Evolutionary conservation across 2,329 filamentous ascomycete species (phyloP), one percentile per base, ranked within the genome.

Genomic region (Fusarium falciforme): DNA sequence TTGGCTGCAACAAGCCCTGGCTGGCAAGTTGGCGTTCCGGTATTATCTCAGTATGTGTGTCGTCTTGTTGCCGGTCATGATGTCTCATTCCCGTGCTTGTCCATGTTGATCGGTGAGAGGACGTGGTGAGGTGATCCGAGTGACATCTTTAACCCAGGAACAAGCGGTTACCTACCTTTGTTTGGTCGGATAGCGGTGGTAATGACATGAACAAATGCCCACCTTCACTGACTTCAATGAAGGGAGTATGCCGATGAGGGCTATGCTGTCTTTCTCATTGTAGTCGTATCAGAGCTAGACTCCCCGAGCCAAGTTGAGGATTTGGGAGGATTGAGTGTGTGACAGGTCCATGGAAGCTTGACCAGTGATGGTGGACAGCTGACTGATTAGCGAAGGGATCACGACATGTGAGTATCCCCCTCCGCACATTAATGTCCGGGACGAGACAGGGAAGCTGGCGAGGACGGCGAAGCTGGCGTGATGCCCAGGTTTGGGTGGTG

Each of bases 371-470:
- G 20, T 25, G 25, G 29, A n/a, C 25, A 54, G 9, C 35, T 38
- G 31, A 47, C 36, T 17, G 29, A 35, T 31, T 11, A 31, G 29
- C n/a, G 33, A 66, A 59, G 27, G 14, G 36, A 42, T 40, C 29
- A 47, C 60, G n/a, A 59, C 36, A 33, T 44, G 61, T 64, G 25
- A 33, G 36, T 55, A 42, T 22, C 61, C 20, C 69, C 27, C 40
- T 47, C 65, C 65, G 68, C 68, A 72, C 57, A 61, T 71, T 29
- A 42, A 70, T 72, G 47, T 72, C 69, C 65, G 69, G 61, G 35
- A 60, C 42, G 35, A 35, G 27, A 62, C 20, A 31, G 22, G 22
- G 40, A 38, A 40, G 25, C 14, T 52, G 20, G 16, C 36, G 44
- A 29, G 12, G 17, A 47, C 36, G 31, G 52, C 52, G 62, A 72